Evolutionary conservation across 1,284 basidiomycete genomes (phyloP), one percentile per base, ranked within the genome.

Genomic region (Tremellales sp.): DNA sequence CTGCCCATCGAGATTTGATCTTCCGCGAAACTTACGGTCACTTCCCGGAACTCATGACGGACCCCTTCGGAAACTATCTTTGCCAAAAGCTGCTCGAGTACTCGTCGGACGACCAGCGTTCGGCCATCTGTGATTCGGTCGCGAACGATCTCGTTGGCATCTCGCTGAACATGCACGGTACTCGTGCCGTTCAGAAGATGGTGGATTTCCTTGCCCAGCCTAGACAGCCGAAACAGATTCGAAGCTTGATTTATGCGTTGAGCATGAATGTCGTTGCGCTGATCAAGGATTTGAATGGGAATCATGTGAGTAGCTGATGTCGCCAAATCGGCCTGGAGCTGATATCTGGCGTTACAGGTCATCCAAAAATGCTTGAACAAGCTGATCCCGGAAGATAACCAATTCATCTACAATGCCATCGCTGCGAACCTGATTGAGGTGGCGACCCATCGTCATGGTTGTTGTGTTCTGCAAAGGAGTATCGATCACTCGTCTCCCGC

Each of bases 361-460:
- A 97, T 98, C 60, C 95, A 99, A 75, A 99, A 99, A 76, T 99
- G 95, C 73, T 76, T 98, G 60, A 98, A 99, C 79, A 92, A 95
- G 74, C 78, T 99, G 51, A 86, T 87, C 26, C 89, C 95, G 0
- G 94, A 97, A 68, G 95, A 99, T 74, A 98, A 98, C 74, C 93
- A 97, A 80, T 99, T 98, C 76, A 98, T 99, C 66, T 99, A 98
- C 77, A 97, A 98, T 64, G 95, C 95, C 46, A 95, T 99, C 33
- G 95, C 95, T 26, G 87, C 90, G 27, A 95, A 98, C 75, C 97
- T 95, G 63, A 91, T 99, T 46, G 95, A 99, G 75, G 95, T 99
- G 50, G 95, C 95, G 13, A 98, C 95, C 39, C 95, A 99, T 70
- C 89, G 95, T 57, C 95, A 99, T 65, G 95, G 95, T 13, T 98